These are phyloP conservation scores for Avena insularis DNA, from an alignment of 176 grass and related monocot genomes.

Conservation along the genomic window DNA sequence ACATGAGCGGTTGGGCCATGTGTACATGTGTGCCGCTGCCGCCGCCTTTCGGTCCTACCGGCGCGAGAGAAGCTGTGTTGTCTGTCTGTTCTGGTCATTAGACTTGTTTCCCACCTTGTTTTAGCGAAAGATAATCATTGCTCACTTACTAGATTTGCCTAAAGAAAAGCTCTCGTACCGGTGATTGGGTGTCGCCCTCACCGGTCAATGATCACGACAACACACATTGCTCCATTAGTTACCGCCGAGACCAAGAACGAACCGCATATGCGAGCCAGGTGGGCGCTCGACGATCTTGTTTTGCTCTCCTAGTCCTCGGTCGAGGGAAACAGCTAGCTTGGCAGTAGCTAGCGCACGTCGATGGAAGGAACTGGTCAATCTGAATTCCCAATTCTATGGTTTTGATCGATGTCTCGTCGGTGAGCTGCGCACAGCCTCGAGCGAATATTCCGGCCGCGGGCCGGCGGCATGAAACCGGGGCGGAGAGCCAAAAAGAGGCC, in stretches of 20 bases:
- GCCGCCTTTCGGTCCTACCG: constrained; percentile 21
- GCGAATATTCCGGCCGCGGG: constrained; percentile 36
- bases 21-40: constrained; percentile 39
- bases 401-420: neutral
- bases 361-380: neutral
- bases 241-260: constrained; percentile 10
- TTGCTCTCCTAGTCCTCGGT: neutral
- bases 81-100: constrained; percentile 29
- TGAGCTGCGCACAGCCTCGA: constrained; percentile 3
- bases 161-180: neutral
- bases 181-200: constrained; percentile 16
- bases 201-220: constrained; percentile 30
- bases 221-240: neutral
- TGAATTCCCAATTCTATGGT: neutral
- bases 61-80: neutral
- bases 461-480: neutral
- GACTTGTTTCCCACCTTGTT: neutral
- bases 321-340: constrained; percentile 13
- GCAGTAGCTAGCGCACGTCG: neutral
- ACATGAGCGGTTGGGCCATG: constrained; percentile 44
- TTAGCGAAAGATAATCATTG: constrained; percentile 38
- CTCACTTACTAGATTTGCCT: constrained; percentile 40
- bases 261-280: constrained; percentile 2
- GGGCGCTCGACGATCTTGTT: neutral
- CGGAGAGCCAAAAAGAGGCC: neutral